These are phyloP conservation scores for Fomitopsis pinicola DNA, from an alignment of 1,284 basidiomycete species.

Conservation along the genomic window DNA sequence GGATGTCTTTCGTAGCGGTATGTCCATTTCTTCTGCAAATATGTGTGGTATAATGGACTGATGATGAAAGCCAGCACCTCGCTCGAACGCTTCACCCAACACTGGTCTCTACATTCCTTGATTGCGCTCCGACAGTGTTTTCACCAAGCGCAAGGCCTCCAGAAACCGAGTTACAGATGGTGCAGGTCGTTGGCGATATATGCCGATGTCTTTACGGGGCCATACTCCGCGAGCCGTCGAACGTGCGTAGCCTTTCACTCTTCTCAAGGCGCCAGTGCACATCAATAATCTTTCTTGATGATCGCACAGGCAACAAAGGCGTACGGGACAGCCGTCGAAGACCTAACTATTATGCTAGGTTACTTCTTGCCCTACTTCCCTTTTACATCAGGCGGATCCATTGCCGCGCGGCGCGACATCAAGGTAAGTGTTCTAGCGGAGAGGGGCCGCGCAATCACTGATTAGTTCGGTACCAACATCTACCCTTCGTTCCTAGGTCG, in stretches of 20 bases:
- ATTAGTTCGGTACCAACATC: background rate
- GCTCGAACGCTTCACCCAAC: conserved; percentile 66
- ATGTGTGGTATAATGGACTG: background rate
- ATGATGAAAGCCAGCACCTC: conserved; percentile 30
- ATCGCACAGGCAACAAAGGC: conserved; percentile 11
- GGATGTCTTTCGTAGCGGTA: conserved; percentile 3
- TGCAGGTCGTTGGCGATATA: conserved; percentile 60
- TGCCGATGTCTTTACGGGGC: conserved; percentile 63
- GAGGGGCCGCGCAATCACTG: background rate
- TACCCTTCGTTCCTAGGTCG: conserved; percentile 35
- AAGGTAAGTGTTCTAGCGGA: conserved; percentile 37
- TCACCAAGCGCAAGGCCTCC: conserved; percentile 51
- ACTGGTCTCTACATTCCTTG: conserved; percentile 78
- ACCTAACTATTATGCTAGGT: conserved; percentile 56
- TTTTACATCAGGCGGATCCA: conserved; percentile 40
- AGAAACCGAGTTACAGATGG: conserved; percentile 60
- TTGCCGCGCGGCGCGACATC: conserved; percentile 40
- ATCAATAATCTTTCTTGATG: background rate
- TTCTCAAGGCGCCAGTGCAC: too few species aligned
- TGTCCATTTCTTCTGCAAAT: conserved; percentile 5
- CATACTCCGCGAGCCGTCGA: conserved; percentile 29
- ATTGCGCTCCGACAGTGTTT: conserved; percentile 80
- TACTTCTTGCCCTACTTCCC: conserved; percentile 86
- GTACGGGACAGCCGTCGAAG: conserved; percentile 28
- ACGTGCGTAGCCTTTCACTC: conserved; percentile 6